phyloP scores from a whole-genome alignment of 805 yeast genomes.

The Myxozyma mucilagina region DNA sequence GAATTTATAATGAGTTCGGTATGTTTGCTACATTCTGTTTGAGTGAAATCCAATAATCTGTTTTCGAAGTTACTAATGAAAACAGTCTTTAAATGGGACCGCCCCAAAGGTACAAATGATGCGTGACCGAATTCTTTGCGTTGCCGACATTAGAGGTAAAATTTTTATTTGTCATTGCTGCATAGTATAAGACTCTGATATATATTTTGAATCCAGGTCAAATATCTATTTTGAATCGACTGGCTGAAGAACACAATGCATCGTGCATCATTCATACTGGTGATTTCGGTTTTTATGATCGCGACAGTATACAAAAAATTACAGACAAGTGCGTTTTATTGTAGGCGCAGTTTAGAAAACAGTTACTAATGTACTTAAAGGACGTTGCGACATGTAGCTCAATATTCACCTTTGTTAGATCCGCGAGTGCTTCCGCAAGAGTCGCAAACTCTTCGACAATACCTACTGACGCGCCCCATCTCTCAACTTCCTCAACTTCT shows the following conservation, averaged over 20 bases:
- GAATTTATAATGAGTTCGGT: conserved; percentile 6
- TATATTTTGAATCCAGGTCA: conserved; percentile 39
- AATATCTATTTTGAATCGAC: conserved; percentile 50
- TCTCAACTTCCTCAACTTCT: conserved; percentile 56
- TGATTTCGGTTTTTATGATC: conserved; percentile 76
- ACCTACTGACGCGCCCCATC: conserved; percentile 37
- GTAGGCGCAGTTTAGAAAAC: no score
- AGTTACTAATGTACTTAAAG: conserved; percentile 8
- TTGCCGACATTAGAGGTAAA: conserved; percentile 29
- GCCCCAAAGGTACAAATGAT: conserved; percentile 13
- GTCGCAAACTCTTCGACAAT: conserved; percentile 40
- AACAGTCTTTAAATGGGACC: conserved; percentile 23
- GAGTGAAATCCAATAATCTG: background rate
- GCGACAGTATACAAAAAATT: conserved; percentile 53
- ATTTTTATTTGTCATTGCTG: background rate
- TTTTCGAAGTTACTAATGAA: background rate
- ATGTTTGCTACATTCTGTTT: background rate
- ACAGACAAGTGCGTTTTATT: conserved; percentile 50
- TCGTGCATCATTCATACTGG: conserved; percentile 67
- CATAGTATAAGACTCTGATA: background rate
- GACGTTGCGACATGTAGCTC: conserved; percentile 59
- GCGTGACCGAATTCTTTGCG: conserved; percentile 26
- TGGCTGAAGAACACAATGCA: conserved; percentile 52
- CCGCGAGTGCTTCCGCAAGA: conserved; percentile 52
- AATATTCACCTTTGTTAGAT: conserved; percentile 61